phyloP scores from a whole-genome alignment of 1,139 yeast species.

The Nakaseomyces sp. region DNA sequence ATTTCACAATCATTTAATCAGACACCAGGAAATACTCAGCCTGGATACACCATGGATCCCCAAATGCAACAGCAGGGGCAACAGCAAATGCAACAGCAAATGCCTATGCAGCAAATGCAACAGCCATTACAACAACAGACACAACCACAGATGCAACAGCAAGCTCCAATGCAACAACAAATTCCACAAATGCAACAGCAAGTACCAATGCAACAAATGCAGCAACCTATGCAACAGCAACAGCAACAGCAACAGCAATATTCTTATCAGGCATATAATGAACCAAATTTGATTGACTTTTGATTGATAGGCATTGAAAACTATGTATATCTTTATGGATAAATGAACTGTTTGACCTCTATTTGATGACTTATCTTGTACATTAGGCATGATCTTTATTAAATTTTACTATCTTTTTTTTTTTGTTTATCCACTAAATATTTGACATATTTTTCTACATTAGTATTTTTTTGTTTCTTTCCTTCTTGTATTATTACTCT shows the following conservation, averaged over 20 bases:
- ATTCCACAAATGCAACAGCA: slow-evolving; percentile 6
- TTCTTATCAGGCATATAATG: slow-evolving; percentile 3
- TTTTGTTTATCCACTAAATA: too few relatives aligned
- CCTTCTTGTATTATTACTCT: too few relatives aligned
- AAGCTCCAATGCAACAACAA: slow-evolving; percentile 5
- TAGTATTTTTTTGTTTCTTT: too few relatives aligned
- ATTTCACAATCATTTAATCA: slow-evolving; percentile 1
- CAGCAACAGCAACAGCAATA: slow-evolving; percentile 3
- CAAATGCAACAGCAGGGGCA: slow-evolving; percentile 9
- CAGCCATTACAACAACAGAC: background rate
- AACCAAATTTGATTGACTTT: slow-evolving; percentile 2
- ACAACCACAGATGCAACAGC: slow-evolving; percentile 7
- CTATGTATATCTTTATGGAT: too few relatives aligned
- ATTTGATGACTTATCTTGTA: too few relatives aligned
- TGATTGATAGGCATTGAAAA: background rate
- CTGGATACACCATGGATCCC: slow-evolving; percentile 11
- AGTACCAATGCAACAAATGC: too few relatives aligned
- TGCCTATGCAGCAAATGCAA: background rate
- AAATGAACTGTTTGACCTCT: too few relatives aligned
- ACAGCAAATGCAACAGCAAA: background rate
- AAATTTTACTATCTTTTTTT: too few relatives aligned
- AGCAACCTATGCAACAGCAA: slow-evolving; percentile 2
- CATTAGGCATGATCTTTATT: too few relatives aligned
- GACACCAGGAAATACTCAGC: slow-evolving; percentile 7
- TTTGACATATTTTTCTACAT: too few relatives aligned